Evolutionary conservation across 2,329 filamentous ascomycete species (phyloP), one percentile per base, ranked within the genome.

Genomic region (Xylariaceae sp.): DNA sequence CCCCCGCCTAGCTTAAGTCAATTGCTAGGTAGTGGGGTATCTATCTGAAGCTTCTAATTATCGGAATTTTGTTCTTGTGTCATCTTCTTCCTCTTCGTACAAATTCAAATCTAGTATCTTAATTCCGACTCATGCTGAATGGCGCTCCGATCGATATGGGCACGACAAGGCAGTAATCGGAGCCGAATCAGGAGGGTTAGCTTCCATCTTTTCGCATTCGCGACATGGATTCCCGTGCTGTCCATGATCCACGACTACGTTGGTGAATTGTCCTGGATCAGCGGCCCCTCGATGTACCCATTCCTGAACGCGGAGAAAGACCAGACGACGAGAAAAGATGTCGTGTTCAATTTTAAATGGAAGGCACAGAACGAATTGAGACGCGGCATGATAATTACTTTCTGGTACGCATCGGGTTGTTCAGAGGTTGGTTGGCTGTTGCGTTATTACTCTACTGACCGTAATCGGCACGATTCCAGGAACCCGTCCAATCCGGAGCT

Each of bases 311-410:
- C 85, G 56, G 82, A 87, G 50, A 86, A 79, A 66, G 78, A 87
- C 67, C 78, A 80, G 65, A 85, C 78, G 56, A 76, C 76, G 60
- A 70, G 72, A 40, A 72, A 79, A 48, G 86, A 89, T 60, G 57
- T 83, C n/a, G 81, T 85, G 29, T 71, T 87, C 60, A 83, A 81
- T 52, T 80, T 77, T 67, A 88, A 87, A 68, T 80, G 81, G 71
- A 80, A 81, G 57, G 79, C 84, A 20, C 79, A 81, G 55, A 74
- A 82, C 45, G 77, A 81, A 23, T 67, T 93, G 40, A 74, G 84
- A 68, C 80, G 89, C 59, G 90, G 90, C 53, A 91, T 91, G 85
- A 76, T 93, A 44, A 86, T 93, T 54, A 87, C 86, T 10, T 85
- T 92, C 66, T 79, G 83, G 86, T 88, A 71, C 20, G 79, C 66